Evolutionary conservation across 768 basidiomycete species (phyloP).

Genomic region (Rhizopogon vesiculosus): DNA sequence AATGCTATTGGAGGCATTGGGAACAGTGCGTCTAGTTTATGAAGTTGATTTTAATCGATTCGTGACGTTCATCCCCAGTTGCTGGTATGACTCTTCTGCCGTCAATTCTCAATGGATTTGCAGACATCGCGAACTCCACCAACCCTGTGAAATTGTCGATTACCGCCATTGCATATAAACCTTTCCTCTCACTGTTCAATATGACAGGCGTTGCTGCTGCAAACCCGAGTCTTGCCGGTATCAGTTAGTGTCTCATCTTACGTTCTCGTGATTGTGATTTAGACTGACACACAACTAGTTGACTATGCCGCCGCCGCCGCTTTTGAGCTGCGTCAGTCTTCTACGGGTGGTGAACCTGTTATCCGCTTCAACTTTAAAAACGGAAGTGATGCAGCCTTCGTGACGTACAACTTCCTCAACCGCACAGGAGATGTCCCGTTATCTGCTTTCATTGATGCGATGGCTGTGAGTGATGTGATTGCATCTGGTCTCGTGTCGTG

Average conservation of each 20-base stretch:
- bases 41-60: neutral
- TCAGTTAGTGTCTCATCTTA: conserved; percentile 36
- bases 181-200: conserved; percentile 73
- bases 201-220: conserved; percentile 56
- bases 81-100: conserved; percentile 63
- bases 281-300: conserved; percentile 31
- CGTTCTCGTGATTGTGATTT: neutral
- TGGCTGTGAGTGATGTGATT: conserved; percentile 27
- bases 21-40: conserved; percentile 41
- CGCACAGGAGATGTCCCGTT: conserved; percentile 48
- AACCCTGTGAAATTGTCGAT: conserved; percentile 56
- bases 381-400: conserved; percentile 48
- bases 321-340: conserved; percentile 53
- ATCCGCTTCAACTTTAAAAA: conserved; percentile 70
- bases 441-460: conserved; percentile 40
- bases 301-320: conserved; percentile 56
- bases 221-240: conserved; percentile 50
- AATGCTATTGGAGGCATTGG: conserved; percentile 51
- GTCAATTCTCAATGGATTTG: conserved; percentile 49
- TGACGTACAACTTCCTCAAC: conserved; percentile 42
- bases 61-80: conserved; percentile 34
- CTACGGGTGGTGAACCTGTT: conserved; percentile 41
- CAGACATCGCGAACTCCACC: conserved; percentile 42
- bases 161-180: conserved; percentile 68
- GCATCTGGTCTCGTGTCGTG: neutral